A percentile compares a stretch with the other conserved stretches of the same genome.
These are phyloP conservation scores for Balansia obtecta DNA, from an alignment of 2,329 filamentous ascomycete genomes.

Conservation along the genomic window DNA sequence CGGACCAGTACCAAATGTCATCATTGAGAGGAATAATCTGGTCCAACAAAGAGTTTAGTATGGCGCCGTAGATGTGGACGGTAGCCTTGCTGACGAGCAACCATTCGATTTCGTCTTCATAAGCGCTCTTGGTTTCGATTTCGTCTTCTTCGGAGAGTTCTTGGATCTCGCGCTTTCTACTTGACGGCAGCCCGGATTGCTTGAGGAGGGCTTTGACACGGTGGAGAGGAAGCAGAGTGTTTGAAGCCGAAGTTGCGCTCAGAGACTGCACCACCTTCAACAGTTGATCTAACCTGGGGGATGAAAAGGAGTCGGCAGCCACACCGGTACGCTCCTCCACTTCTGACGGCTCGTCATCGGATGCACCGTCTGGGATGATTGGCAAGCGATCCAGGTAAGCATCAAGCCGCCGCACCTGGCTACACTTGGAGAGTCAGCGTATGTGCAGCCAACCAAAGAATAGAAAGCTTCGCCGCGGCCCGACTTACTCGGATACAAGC, in stretches of 20 bases:
- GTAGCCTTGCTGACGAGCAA: slow-evolving; percentile 81
- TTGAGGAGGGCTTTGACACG: slow-evolving; percentile 50
- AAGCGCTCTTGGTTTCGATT: slow-evolving; percentile 29
- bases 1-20: slow-evolving; percentile 94
- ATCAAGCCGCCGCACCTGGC: slow-evolving; percentile 51
- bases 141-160: slow-evolving; percentile 18
- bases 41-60: slow-evolving; percentile 65
- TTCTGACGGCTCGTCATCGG: slow-evolving; percentile 28
- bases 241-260: slow-evolving; percentile 55
- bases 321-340: slow-evolving; percentile 21
- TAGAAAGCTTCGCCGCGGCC: no score
- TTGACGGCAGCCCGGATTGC: slow-evolving; percentile 44
- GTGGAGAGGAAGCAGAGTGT: slow-evolving; percentile 45
- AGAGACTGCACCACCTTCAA: slow-evolving; percentile 57
- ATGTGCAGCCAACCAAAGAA: neutral
- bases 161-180: slow-evolving; percentile 17
- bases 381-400: slow-evolving; percentile 51
- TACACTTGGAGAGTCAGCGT: slow-evolving; percentile 17
- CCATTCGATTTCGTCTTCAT: slow-evolving; percentile 80
- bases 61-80: slow-evolving; percentile 75
- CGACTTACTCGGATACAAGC: slow-evolving; percentile 34
- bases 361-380: slow-evolving; percentile 26
- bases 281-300: slow-evolving; percentile 46
- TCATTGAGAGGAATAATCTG: slow-evolving; percentile 75
- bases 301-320: slow-evolving; percentile 31